A percentile compares a stretch with the other conserved stretches of the same genome.
Conservation (phyloP, 2,329 filamentous ascomycete species). For the Paraphaeosphaeria minitans region DNA sequence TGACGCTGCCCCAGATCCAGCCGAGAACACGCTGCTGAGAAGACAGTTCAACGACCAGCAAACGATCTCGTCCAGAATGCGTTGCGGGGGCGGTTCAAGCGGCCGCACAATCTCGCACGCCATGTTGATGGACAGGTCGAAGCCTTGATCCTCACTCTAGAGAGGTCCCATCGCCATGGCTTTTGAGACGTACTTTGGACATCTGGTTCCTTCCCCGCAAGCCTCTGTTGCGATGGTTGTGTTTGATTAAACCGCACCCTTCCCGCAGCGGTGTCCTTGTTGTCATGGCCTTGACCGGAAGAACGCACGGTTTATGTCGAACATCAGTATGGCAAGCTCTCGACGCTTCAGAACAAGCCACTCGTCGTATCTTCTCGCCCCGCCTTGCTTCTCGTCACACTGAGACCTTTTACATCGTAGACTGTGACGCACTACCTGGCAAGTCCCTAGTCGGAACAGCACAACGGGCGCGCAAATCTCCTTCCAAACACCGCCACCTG, state of each 20-base stretch:
- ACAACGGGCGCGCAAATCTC: slow-evolving; percentile 27
- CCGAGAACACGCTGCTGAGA: slow-evolving; percentile 26
- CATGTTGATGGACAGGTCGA: slow-evolving; percentile 44
- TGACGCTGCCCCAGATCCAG: slow-evolving; percentile 22
- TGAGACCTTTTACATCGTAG: slow-evolving; percentile 23
- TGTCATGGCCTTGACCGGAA: slow-evolving; percentile 22
- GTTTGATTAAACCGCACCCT: slow-evolving; percentile 19
- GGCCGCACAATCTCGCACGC: slow-evolving; percentile 20
- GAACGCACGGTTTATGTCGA: slow-evolving; percentile 12
- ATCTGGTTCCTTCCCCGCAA: slow-evolving; percentile 10
- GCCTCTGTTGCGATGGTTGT: slow-evolving; percentile 18
- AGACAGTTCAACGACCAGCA: slow-evolving; percentile 18
- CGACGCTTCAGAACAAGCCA: slow-evolving; percentile 25
- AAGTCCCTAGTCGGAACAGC: slow-evolving; percentile 33
- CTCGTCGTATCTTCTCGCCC: slow-evolving; percentile 13
- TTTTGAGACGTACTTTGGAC: slow-evolving; percentile 17
- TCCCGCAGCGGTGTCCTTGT: slow-evolving; percentile 15
- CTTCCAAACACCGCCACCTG: slow-evolving; percentile 23
- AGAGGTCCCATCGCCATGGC: slow-evolving; percentile 42
- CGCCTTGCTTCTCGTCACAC: slow-evolving; percentile 14
- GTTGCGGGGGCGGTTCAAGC: slow-evolving; percentile 13
- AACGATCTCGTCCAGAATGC: slow-evolving; percentile 15
- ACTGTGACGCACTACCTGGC: slow-evolving; percentile 13
- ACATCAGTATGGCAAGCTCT: slow-evolving; percentile 17
- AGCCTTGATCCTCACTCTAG: slow-evolving; percentile 49